These are phyloP conservation scores for Fusarium chuoi DNA, from an alignment of 2,329 filamentous ascomycete species.

Conservation along the genomic window DNA sequence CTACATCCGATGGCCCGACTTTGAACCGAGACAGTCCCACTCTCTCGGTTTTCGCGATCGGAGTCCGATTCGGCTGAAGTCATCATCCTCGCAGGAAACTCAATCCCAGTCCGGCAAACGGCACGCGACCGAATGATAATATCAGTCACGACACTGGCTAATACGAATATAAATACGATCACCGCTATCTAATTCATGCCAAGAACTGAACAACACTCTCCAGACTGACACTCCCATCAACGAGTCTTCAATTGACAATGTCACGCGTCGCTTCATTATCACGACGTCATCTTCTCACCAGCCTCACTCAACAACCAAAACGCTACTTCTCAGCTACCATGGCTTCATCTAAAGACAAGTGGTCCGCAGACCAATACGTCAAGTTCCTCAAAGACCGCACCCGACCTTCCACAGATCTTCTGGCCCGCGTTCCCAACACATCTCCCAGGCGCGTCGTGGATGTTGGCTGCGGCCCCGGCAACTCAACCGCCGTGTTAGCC, in stretches of 20 bases:
- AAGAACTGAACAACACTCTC: background rate
- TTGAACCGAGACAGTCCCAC: slow-evolving; percentile 7
- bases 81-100: background rate
- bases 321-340: slow-evolving; percentile 10
- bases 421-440: slow-evolving; percentile 57
- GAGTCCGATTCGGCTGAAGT: slow-evolving; percentile 11
- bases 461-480: slow-evolving; percentile 69
- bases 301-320: background rate
- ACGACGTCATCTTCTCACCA: slow-evolving; percentile 16
- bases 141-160: background rate
- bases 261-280: slow-evolving; percentile 1
- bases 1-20: background rate
- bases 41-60: slow-evolving; percentile 5
- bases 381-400: slow-evolving; percentile 65
- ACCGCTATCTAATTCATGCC: rapidly evolving
- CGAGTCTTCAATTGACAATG: background rate
- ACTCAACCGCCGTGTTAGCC: slow-evolving; percentile 63
- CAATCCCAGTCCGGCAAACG: background rate
- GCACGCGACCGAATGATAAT: background rate
- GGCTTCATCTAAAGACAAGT: slow-evolving; percentile 44
- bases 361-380: slow-evolving; percentile 67
- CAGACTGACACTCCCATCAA: background rate
- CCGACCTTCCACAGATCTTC: slow-evolving; percentile 62
- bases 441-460: slow-evolving; percentile 61
- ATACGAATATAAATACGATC: background rate